Conservation (phyloP, 2,329 filamentous ascomycete genomes). For the Alternaria triticimaculans region DNA sequence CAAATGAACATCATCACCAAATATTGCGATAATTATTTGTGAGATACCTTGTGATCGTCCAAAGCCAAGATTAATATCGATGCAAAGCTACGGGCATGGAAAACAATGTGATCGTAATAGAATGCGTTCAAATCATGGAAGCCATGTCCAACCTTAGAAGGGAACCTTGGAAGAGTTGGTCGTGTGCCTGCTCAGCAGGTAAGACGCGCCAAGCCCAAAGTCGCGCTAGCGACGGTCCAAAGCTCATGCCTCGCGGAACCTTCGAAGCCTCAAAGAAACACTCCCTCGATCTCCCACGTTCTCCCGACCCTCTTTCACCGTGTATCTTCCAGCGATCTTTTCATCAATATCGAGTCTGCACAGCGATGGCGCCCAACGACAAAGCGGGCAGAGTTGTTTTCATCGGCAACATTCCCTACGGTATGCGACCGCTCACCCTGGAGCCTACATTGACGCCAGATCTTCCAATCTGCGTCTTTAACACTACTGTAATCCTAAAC, state of each 20-base stretch:
- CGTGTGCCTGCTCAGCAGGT: constrained; percentile 1
- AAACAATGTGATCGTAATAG: not conserved
- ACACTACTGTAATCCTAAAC: not conserved
- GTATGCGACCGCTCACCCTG: constrained; percentile 53
- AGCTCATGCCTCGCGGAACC: constrained; percentile 1
- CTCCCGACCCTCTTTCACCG: not conserved
- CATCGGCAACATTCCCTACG: constrained; percentile 86
- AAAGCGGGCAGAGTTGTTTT: constrained; percentile 81
- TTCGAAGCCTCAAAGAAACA: constrained; percentile 10
- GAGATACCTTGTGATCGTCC: not conserved
- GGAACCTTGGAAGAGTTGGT: not conserved
- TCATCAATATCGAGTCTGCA: not conserved
- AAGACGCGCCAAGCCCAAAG: constrained; percentile 13
- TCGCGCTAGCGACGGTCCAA: constrained; percentile 1
- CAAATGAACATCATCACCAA: not conserved
- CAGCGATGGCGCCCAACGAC: constrained; percentile 56
- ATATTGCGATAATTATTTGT: not conserved
- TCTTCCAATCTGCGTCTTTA: not conserved
- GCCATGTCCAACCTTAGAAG: not conserved
- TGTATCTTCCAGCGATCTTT: not conserved
- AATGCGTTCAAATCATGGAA: not conserved
- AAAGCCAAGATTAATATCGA: not conserved
- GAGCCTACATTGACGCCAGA: not conserved
- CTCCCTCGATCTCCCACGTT: not conserved
- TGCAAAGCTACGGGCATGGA: not conserved